Evolutionary conservation across 2,329 filamentous ascomycete species (phyloP), one percentile per base, ranked within the genome.

Genomic region (Scedosporium dehoogii): DNA sequence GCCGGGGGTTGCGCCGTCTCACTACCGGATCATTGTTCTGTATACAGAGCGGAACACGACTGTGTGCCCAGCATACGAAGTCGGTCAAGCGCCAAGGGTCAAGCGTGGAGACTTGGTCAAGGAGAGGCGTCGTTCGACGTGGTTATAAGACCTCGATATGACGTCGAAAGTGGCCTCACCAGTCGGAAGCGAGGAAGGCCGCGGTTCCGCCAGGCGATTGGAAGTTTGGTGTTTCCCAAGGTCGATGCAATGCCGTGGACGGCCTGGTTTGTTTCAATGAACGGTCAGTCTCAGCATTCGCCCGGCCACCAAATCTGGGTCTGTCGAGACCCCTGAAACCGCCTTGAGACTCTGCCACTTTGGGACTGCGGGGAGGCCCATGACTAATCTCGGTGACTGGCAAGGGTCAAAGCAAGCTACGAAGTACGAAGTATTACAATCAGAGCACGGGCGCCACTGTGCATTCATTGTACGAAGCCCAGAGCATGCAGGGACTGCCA

Each of bases 291-390:
- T 55, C 51, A 14, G 51, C 23, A 55, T 14, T 55, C 51, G 51
- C 23, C 51, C 23, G 6, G 12, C 51, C 18, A 23, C 51, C 51
- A 29, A 55, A 29, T 29, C 21, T 55, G 21, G 23, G 51, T 55
- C 21, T 6, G 51, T 55, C 51, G 51, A 55, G 51, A 55, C 51
- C 51, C 51, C 51, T 55, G 51, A 55, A 55, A 55, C 51, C 51
- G 7, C 51, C 18, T 55, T 55, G 51, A 55, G 51, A 55, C 51
- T 48, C 21, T 48, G 29, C 29, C 29, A 33, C 29, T 33, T 33
- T 33, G 44, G 21, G 16, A 23, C 4, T 55, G 51, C 51, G 51
- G 51, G 51, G 51, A 55, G 51, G 1, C 12, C 2, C 51, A 48
- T 55, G n/a, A 55, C 51, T 55, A 55, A 55, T 21, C 23, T 27